Conservation (phyloP, 129 eudicot species). For the Escallonia herrerae region DNA sequence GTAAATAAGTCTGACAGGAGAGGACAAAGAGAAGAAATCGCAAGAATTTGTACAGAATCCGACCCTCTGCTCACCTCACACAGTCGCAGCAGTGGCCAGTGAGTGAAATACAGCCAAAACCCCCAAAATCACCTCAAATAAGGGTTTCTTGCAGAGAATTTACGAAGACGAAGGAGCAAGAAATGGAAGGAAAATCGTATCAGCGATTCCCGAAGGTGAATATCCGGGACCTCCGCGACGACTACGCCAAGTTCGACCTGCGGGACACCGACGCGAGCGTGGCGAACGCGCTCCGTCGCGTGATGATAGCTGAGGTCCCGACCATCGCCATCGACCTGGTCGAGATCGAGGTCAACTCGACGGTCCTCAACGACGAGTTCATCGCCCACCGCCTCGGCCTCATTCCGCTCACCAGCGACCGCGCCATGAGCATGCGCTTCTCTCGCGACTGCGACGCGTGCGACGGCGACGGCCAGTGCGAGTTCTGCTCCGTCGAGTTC, state of each 20-base stretch:
- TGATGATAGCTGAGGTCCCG: constrained; percentile 97
- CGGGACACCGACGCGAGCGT: constrained; percentile 76
- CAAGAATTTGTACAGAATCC: no score
- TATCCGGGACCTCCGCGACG: constrained; percentile 70
- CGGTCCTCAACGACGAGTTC: constrained; percentile 90
- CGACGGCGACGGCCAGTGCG: constrained; percentile 98
- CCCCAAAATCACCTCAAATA: no score
- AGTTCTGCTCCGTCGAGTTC: constrained; percentile 97
- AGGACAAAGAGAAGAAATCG: no score
- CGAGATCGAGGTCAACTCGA: constrained; percentile 92
- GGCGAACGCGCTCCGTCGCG: constrained; percentile 99
- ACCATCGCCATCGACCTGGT: constrained; percentile 89
- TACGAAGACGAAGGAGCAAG: neutral
- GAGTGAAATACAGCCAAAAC: no score
- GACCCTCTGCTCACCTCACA: no score
- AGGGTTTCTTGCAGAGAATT: neutral
- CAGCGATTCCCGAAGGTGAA: constrained; percentile 79
- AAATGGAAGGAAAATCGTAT: constrained; percentile 74
- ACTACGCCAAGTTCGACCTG: constrained; percentile 79
- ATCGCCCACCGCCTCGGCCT: constrained; percentile 90
- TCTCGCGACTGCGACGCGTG: constrained; percentile 98
- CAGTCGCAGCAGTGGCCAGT: no score
- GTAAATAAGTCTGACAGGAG: no score
- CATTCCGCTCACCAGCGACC: constrained; percentile 79
- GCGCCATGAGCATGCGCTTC: constrained; percentile 96